Base-by-base conservation (phyloP, 257 asterid genomes). In the Plantago major region DNA sequence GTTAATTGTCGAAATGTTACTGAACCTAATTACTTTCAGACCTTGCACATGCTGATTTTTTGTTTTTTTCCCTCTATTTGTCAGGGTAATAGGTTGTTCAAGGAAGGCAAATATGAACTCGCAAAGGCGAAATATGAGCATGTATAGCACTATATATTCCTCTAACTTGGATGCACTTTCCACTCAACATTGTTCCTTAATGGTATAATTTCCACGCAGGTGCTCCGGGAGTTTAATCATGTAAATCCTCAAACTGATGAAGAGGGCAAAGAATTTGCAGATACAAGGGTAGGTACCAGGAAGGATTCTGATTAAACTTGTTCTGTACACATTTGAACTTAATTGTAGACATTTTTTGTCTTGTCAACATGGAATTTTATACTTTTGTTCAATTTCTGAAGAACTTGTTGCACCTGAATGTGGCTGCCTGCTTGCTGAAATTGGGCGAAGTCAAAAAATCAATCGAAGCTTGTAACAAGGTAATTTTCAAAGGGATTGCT, bases 71-170 rank as follows among this genome's bases (percentile, higher is more conserved):
- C 26, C 26, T 22, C 11, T 63, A 11, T 45, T 76, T 83, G 74
- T 76, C 96, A 93, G 99, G 99, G 99, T 66, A 93, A 93, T 82
- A 83, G 99, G 82, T 86, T 93, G 70, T 93, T 93, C 79, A 87
- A 89, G 74, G 95, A 93, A 78, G 94, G 88, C 72, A 93, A 89
- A 77, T 89, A 73, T 75, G 96, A 85, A 67, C 95, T 93, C 66
- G 99, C 99, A 11, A 93, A 87, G 76, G 90, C 97, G 47, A 93
- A 93, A 79, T 93, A 93, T 69, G 99, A 93, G 82, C 87, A 89
- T 66, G 95, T 83, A 68, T 13, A 49, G 28, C 47, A 15, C 55
- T 45, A 26, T 51, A 19, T 48, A 66, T 19, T 62, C 33, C 45
- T 11, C 14, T 55, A 17, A 46, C 42, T 47, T 67, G 26, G 45